These are phyloP conservation scores for Zymoseptoria brevis DNA, from an alignment of 2,329 filamentous ascomycete genomes.

Conservation along the genomic window DNA sequence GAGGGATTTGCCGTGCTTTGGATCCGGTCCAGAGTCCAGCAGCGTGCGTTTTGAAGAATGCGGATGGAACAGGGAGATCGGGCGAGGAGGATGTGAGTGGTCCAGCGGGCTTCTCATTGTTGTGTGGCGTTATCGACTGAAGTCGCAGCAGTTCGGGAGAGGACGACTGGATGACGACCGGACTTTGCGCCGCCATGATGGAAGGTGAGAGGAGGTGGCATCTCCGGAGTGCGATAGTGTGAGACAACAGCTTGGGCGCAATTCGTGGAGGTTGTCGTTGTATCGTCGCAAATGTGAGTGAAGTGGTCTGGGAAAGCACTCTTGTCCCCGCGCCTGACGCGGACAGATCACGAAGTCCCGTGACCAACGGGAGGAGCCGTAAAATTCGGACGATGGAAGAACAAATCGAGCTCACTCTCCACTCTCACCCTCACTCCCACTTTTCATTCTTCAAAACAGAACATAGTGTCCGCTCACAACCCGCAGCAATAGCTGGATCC, in stretches of 20 bases:
- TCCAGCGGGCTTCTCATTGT: not conserved
- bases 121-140: constrained; percentile 16
- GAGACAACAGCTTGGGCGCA: not conserved
- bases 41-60: constrained; percentile 7
- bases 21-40: constrained; percentile 8
- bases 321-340: not conserved
- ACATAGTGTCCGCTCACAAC: too few species aligned
- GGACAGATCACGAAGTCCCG: not conserved
- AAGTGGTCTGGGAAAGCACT: not conserved
- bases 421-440: too few species aligned
- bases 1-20: constrained; percentile 4
- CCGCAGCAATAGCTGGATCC: too few species aligned
- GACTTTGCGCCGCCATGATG: constrained; percentile 17
- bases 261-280: not conserved
- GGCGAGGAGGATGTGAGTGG: constrained; percentile 13
- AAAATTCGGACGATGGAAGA: too few species aligned
- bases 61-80: constrained; percentile 11
- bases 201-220: constrained; percentile 3
- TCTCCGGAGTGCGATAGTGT: constrained; percentile 2
- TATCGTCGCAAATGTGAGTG: not conserved
- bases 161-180: constrained; percentile 20
- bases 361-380: not conserved
- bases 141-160: constrained; percentile 13
- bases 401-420: too few species aligned
- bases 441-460: too few species aligned